Percentiles rank a stretch among this genome's conserved stretches.
These are phyloP conservation scores for Nemania sp. DNA, from an alignment of 2,329 filamentous ascomycete species.

Conservation along the genomic window DNA sequence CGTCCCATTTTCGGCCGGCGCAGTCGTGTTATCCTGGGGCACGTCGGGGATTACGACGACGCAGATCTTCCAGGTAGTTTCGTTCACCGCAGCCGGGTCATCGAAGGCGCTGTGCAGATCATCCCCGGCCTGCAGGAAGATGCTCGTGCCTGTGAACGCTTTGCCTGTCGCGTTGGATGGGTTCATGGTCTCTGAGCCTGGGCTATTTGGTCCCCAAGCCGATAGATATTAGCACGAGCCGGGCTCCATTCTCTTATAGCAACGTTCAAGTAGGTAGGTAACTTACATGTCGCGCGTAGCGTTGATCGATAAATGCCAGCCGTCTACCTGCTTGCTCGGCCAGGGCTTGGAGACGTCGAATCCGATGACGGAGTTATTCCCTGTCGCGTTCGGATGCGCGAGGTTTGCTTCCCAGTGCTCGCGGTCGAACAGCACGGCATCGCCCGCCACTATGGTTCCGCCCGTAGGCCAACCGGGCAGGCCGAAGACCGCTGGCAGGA, in stretches of 20 bases:
- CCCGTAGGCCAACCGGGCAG: constrained; percentile 43
- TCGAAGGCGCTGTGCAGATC: constrained; percentile 18
- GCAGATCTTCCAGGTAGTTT: constrained; percentile 39
- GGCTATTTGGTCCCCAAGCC: constrained; percentile 10
- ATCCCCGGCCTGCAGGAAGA: constrained; percentile 31
- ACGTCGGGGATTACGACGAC: constrained; percentile 31
- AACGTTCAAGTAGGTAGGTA: too few relatives aligned
- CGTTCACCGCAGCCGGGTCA: constrained; percentile 26
- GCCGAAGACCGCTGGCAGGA: constrained; percentile 40
- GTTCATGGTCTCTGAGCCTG: constrained; percentile 32
- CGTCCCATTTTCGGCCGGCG: constrained; percentile 21
- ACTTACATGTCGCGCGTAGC: constrained; percentile 32
- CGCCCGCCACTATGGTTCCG: constrained; percentile 32
- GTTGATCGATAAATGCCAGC: constrained; percentile 35
- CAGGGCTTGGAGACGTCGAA: constrained; percentile 46
- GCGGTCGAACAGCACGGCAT: constrained; percentile 33
- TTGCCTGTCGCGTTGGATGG: constrained; percentile 25
- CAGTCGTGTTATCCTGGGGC: constrained; percentile 23
- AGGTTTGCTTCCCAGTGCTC: constrained; percentile 45
- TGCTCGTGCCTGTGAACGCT: constrained; percentile 36
- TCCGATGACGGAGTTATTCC: constrained; percentile 26
- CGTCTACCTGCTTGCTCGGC: constrained; percentile 56
- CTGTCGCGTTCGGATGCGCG: constrained; percentile 38
- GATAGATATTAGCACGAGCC: not conserved
- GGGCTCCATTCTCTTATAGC: too few relatives aligned